phyloP scores from a whole-genome alignment of 345 rosid genomes.

The Viola odorata region DNA sequence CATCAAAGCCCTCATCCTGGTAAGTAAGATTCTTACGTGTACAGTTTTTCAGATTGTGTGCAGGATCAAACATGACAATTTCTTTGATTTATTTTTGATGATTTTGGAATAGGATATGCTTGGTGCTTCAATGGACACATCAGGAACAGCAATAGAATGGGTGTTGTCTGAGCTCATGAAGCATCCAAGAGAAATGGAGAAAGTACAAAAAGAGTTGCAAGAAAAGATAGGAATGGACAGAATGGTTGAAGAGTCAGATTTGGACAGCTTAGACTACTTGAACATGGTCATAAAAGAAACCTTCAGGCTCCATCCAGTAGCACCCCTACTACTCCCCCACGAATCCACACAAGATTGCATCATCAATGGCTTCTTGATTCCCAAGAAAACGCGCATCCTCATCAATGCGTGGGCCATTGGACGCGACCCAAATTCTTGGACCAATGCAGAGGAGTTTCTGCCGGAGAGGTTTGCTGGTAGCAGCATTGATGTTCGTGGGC shows the following conservation, averaged over 20 bases:
- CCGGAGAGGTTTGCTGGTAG: constrained; percentile 38
- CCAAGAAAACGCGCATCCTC: constrained; percentile 26
- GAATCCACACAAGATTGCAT: constrained; percentile 28
- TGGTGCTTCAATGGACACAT: constrained; percentile 21
- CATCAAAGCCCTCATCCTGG: constrained; percentile 26
- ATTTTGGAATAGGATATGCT: no score
- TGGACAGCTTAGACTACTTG: no score
- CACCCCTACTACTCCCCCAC: constrained; percentile 36
- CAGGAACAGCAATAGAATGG: constrained; percentile 27
- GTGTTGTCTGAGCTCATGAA: constrained; percentile 17
- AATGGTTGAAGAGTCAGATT: constrained; percentile 43
- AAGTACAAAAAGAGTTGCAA: constrained; percentile 37
- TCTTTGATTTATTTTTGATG: no score
- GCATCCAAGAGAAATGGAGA: constrained; percentile 27
- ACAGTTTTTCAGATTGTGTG: no score
- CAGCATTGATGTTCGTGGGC: constrained; percentile 29
- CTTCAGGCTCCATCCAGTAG: constrained; percentile 42
- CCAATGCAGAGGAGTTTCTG: constrained; percentile 27
- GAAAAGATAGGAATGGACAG: constrained; percentile 31
- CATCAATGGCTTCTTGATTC: constrained; percentile 28
- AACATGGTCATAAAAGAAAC: constrained; percentile 45
- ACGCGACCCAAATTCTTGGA: constrained; percentile 32
- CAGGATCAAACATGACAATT: no score
- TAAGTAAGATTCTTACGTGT: no score
- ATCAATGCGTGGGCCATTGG: constrained; percentile 42